Base-by-base conservation (phyloP, 2,329 filamentous ascomycete species). In the Penicillium frequentans region DNA sequence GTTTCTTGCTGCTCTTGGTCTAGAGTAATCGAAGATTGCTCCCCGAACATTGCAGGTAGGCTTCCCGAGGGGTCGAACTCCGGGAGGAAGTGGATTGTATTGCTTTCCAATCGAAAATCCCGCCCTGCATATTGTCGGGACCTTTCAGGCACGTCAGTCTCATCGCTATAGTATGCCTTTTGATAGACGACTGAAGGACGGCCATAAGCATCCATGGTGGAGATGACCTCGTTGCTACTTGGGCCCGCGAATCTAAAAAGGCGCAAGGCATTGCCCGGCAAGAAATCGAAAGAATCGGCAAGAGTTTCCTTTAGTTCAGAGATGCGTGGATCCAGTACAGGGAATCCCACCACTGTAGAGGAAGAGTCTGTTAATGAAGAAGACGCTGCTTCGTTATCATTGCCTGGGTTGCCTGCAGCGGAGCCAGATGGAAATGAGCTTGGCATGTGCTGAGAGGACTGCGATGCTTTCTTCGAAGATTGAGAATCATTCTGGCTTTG, bases 71-170 rank as follows among this genome's bases (percentile, higher is more conserved):
- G 75, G 68, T 96, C 86, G 63, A 98, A 98, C 0, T 84, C 79
- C 0, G 92, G 90, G 2, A 98, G 83, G 73, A 87, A 96, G 0
- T 90, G 90, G 8, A 96, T 70, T 1, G 89, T 90, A 53, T 83
- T 86, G 58, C 92, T 89, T 66, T 86, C 84, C 7, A 97, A 77
- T 56, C 86, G 88, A 70, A 96, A 97, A 65, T 96, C 90, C 64
- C 87, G 86, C 3, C 93, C 93, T 7, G 90, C 93, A 75, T 96
- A 98, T 73, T 96, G 91, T 52, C 91, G 83, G 31, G 82, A 75
- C 52, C 88, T 84, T 39, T 88, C 82, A 13, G 93, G 92, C 0
- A 97, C 89, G 73, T 98, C 95, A 50, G 81, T 82, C 59, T 96
- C 91, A 27, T 90, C 82, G 64, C 92, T 90, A 70, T 96, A 98